These are phyloP conservation scores for Fraxinus angustifolia DNA, from an alignment of 305 asterid genomes.

Conservation along the genomic window DNA sequence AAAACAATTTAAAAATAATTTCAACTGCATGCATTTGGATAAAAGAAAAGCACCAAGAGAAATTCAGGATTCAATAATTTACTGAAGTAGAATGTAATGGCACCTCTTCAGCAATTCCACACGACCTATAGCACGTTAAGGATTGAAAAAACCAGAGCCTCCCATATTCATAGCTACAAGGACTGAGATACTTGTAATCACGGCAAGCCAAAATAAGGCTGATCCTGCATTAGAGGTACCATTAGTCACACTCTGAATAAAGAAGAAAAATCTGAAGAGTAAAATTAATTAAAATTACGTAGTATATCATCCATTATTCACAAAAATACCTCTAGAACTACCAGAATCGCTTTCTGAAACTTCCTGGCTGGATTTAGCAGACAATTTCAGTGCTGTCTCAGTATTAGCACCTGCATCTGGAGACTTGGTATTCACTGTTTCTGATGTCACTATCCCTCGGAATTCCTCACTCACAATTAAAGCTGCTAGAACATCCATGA, in stretches of 20 bases:
- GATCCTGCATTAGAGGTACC: slow-evolving; percentile 51
- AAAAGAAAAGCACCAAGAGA: slow-evolving; percentile 9
- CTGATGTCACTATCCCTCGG: slow-evolving; percentile 84
- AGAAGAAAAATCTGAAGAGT: slow-evolving; percentile 2
- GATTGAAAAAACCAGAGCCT: slow-evolving; percentile 78
- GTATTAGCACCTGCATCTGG: slow-evolving; percentile 28
- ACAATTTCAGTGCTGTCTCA: slow-evolving; percentile 33
- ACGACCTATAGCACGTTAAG: slow-evolving; percentile 37
- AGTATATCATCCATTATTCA: neutral
- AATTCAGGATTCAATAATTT: slow-evolving; percentile 3
- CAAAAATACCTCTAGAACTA: slow-evolving; percentile 53
- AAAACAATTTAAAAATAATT: neutral
- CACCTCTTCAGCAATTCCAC: slow-evolving; percentile 8
- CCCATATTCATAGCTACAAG: slow-evolving; percentile 71
- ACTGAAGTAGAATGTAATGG: slow-evolving; percentile 15
- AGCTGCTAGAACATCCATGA: slow-evolving; percentile 79
- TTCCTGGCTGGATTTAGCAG: slow-evolving; percentile 37
- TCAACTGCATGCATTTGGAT: neutral
- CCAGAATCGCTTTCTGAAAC: slow-evolving; percentile 37
- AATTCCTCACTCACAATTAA: slow-evolving; percentile 90
- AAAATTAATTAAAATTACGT: neutral
- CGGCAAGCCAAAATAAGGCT: slow-evolving; percentile 68
- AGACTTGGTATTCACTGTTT: slow-evolving; percentile 50
- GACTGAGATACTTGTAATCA: slow-evolving; percentile 68
- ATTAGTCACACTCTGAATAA: slow-evolving; percentile 4